Percentiles rank a stretch among this genome's conserved stretches.
phyloP scores from a whole-genome alignment of 495 filamentous ascomycete species.

The Talaromyces borbonicus region DNA sequence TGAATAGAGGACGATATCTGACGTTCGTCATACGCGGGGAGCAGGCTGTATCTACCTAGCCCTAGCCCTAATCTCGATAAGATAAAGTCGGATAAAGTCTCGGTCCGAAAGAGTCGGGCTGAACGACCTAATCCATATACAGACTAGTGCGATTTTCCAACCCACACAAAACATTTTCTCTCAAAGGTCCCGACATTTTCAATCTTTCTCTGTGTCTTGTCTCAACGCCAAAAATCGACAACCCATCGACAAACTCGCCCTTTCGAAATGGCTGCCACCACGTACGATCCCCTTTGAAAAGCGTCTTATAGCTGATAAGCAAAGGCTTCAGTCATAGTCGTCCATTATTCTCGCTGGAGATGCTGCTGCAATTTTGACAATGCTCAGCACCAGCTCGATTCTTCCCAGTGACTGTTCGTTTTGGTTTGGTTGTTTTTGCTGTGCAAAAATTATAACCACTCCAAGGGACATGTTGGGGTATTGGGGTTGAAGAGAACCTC shows the following conservation, averaged over 20 bases:
- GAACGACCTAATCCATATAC: neutral
- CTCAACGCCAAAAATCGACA: slow-evolving; percentile 20
- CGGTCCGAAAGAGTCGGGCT: neutral
- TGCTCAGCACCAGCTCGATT: slow-evolving; percentile 70
- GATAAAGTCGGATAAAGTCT: slow-evolving; percentile 3
- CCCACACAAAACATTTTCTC: slow-evolving; percentile 31
- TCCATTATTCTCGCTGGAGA: slow-evolving; percentile 65
- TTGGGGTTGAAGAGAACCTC: slow-evolving; percentile 60
- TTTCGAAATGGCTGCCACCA: slow-evolving; percentile 42
- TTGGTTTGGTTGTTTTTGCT: slow-evolving; percentile 15
- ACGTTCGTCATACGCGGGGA: slow-evolving; percentile 1
- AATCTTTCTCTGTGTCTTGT: slow-evolving; percentile 25
- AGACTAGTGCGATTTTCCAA: slow-evolving; percentile 13
- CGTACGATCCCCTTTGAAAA: slow-evolving; percentile 48
- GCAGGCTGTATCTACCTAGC: slow-evolving; percentile 1
- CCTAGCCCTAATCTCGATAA: slow-evolving; percentile 7
- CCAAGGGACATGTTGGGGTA: slow-evolving; percentile 57
- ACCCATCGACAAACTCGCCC: no score
- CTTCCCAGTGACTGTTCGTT: slow-evolving; percentile 52
- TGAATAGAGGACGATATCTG: neutral
- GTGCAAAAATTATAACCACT: slow-evolving; percentile 38
- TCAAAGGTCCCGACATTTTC: slow-evolving; percentile 12
- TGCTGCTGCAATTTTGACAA: slow-evolving; percentile 31
- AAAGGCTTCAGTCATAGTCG: slow-evolving; percentile 54
- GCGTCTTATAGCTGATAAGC: slow-evolving; percentile 37